Base-by-base conservation (phyloP, 2,329 filamentous ascomycete species). In the Rhytidhysteron rufulum region DNA sequence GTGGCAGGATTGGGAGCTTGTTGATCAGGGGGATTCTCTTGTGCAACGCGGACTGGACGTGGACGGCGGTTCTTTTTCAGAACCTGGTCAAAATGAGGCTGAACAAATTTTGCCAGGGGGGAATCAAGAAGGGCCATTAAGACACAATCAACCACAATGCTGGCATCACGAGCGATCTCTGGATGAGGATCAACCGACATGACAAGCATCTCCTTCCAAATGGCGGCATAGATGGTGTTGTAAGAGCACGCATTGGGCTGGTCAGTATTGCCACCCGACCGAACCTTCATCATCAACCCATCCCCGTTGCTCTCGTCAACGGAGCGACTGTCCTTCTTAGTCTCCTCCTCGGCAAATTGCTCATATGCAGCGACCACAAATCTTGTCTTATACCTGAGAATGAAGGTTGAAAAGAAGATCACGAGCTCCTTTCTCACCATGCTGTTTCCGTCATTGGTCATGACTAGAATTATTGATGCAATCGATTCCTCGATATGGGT, bases 151-250 rank as follows among this genome's bases (percentile, higher is more conserved):
- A 95, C 80, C 32, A 97, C 82, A n/a, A 85, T 75, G 5, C 82
- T 83, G 8, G 89, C 91, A 61, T 93, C 86, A 49, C 85, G 79
- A 47, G 94, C 86, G 24, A 97, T 87, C 58, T 97, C 91, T 1
- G 91, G 89, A 58, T 96, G 90, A 30, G 93, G 91, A 59, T 98
- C 93, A 15, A 95, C 88, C 32, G 88, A 91, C 63, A 97, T 76
- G 47, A 95, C 87, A 43, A 96, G 73, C 31, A 94, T 77, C 56
- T 96, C 87, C 62, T 95, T 93, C 93, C 93, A 98, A 47, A 94
- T 85, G 1, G 90, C 86, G 21, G 90, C 85, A 62, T 94, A 96
- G 15, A 95, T 86, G 0, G 89, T 95, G 58, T 95, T 93, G 49
- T 87, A 83, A 10, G 90, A 88, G 40, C 60, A 64, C 13, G 24